Percentiles rank a stretch among this genome's conserved stretches.
Evolutionary conservation across 805 yeast species (phyloP).

Genomic region (Lipomyces spencermartinsiae): DNA sequence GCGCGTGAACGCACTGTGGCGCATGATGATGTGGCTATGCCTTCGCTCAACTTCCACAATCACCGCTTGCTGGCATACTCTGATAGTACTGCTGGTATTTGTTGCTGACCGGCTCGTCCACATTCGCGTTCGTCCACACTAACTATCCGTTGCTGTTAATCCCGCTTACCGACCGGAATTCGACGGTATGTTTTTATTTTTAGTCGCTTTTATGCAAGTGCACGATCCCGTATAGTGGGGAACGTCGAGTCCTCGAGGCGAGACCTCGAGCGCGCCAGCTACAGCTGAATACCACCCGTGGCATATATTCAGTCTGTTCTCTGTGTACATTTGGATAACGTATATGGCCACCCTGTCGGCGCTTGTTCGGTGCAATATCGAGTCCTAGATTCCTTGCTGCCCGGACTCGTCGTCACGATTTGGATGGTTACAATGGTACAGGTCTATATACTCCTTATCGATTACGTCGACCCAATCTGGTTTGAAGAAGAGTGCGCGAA

Average conservation of each 20-base stretch:
- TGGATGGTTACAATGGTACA: background rate
- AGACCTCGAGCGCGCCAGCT: background rate
- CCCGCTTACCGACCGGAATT: background rate
- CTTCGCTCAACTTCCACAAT: constrained; percentile 2
- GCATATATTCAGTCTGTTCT: background rate
- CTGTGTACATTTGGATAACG: background rate
- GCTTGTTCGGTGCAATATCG: background rate
- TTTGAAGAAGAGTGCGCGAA: background rate
- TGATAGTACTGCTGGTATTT: background rate
- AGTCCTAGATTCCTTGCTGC: constrained; percentile 1
- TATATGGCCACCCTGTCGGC: background rate
- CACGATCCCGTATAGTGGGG: too few species aligned
- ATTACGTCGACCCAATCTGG: background rate
- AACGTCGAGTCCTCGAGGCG: background rate
- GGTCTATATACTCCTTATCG: background rate
- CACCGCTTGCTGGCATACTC: background rate
- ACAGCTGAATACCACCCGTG: background rate
- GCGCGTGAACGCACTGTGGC: background rate
- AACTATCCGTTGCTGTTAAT: constrained; percentile 1
- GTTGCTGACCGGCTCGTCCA: background rate
- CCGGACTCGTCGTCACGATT: background rate
- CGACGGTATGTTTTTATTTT: background rate
- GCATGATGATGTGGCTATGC: background rate
- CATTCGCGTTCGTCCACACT: background rate
- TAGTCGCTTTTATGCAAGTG: background rate